A percentile compares a stretch with the other conserved stretches of the same genome.
Evolutionary conservation across 139 green algal genomes (phyloP).

Genomic region (Ettlia oleoabundans): DNA sequence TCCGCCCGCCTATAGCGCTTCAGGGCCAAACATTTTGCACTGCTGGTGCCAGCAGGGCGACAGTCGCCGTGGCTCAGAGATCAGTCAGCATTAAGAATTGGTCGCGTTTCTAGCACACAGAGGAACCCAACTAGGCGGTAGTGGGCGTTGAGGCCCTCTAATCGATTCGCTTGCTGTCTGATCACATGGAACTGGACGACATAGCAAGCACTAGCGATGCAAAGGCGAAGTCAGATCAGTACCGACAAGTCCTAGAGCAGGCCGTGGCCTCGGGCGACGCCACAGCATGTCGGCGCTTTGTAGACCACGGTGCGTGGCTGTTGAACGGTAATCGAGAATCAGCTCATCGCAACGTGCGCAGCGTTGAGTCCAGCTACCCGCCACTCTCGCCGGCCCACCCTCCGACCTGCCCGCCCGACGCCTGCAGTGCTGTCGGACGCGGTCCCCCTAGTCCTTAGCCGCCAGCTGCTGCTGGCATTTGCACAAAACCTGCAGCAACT

Average conservation of each 20-base stretch:
- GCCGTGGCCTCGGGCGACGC: constrained; percentile 41
- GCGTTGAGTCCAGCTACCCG: too few species aligned
- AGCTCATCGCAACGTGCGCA: not conserved
- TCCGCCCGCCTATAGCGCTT: too few species aligned
- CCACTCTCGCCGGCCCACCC: not conserved
- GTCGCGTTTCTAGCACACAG: too few species aligned
- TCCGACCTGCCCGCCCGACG: too few species aligned
- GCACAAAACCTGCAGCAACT: constrained; percentile 67
- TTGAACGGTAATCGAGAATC: not conserved
- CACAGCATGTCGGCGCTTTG: constrained; percentile 58
- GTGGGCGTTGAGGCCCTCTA: too few species aligned
- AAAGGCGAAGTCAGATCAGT: constrained; percentile 68
- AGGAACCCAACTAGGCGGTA: too few species aligned
- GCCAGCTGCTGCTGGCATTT: constrained; percentile 75
- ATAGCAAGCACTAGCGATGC: constrained; percentile 64
- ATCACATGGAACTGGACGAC: constrained; percentile 35
- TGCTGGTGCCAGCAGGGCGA: too few species aligned
- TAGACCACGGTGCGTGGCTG: constrained; percentile 75
- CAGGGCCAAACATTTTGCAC: too few species aligned
- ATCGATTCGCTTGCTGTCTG: too few species aligned
- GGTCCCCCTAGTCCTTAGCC: constrained; percentile 83
- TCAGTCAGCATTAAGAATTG: too few species aligned
- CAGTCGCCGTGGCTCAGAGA: too few species aligned
- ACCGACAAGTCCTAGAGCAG: constrained; percentile 53
- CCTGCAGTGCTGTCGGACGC: constrained; percentile 82